A percentile compares a stretch with the other conserved stretches of the same genome.
Evolutionary conservation across 495 filamentous ascomycete species (phyloP).

Genomic region (Hypoxylon rickii): DNA sequence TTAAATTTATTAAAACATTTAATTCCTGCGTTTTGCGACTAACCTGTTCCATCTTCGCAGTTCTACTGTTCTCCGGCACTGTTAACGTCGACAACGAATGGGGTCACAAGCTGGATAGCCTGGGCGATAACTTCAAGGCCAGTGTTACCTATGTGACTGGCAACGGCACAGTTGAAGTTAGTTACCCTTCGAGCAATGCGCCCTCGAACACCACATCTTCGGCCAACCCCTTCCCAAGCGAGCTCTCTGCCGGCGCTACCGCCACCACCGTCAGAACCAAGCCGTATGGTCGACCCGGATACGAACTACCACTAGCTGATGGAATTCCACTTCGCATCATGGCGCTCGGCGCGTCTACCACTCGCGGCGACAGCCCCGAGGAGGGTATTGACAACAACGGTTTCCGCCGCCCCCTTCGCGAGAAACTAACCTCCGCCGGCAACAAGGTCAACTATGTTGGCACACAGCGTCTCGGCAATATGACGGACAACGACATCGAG

Average conservation of each 20-base stretch:
- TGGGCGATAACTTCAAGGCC: slow-evolving; percentile 37
- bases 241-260: slow-evolving; percentile 22
- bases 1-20: no score
- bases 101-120: slow-evolving; percentile 34
- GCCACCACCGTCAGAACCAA: slow-evolving; percentile 31
- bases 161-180: slow-evolving; percentile 35
- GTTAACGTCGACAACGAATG: slow-evolving; percentile 39
- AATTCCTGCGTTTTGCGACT: slow-evolving; percentile 13
- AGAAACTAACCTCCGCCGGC: slow-evolving; percentile 33
- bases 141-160: slow-evolving; percentile 41
- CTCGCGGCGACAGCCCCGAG: slow-evolving; percentile 41
- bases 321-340: slow-evolving; percentile 41
- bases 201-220: slow-evolving; percentile 19
- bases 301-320: slow-evolving; percentile 39
- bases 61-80: slow-evolving; percentile 35
- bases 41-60: slow-evolving; percentile 12
- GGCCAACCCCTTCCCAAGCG: slow-evolving; percentile 17
- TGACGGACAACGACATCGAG: slow-evolving; percentile 45
- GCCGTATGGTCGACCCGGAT: slow-evolving; percentile 35
- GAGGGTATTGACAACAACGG: slow-evolving; percentile 40
- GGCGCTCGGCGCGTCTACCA: slow-evolving; percentile 42
- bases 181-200: slow-evolving; percentile 23
- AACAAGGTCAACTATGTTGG: slow-evolving; percentile 43
- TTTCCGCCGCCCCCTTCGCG: slow-evolving; percentile 39
- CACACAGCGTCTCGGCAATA: slow-evolving; percentile 41